A percentile compares a stretch with the other conserved stretches of the same genome.
Evolutionary conservation across 768 basidiomycete genomes (phyloP).

Genomic region (Pleurotus djamor): DNA sequence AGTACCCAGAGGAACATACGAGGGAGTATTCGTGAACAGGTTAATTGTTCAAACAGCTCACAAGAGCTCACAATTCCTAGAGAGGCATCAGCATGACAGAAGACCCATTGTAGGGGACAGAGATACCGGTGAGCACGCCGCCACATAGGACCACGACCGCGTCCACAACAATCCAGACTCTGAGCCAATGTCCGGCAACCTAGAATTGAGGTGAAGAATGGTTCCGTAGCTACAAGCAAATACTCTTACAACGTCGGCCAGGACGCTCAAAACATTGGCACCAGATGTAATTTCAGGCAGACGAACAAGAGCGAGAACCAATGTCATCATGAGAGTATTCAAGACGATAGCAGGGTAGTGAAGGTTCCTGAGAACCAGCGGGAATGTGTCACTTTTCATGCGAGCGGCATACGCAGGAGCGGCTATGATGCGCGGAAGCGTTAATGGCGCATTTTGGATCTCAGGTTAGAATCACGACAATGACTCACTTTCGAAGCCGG

Average conservation of each 20-base stretch:
- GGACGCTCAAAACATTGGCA: conserved; percentile 61
- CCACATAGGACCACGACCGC: conserved; percentile 72
- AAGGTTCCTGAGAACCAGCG: conserved; percentile 62
- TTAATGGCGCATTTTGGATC: too few relatives aligned
- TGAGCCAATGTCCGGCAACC: conserved; percentile 61
- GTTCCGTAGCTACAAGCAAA: too few relatives aligned
- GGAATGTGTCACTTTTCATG: conserved; percentile 54
- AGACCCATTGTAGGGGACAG: background rate
- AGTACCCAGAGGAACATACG: conserved; percentile 43
- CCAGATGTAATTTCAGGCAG: conserved; percentile 43
- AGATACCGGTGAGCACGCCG: conserved; percentile 63
- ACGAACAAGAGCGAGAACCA: conserved; percentile 61
- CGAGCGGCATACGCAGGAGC: conserved; percentile 64
- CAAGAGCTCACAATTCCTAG: conserved; percentile 37
- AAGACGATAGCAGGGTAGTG: conserved; percentile 58
- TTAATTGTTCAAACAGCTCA: conserved; percentile 55
- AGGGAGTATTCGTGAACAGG: conserved; percentile 62
- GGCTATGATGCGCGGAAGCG: conserved; percentile 27
- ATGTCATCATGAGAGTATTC: conserved; percentile 53
- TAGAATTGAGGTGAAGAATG: too few relatives aligned
- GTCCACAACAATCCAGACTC: conserved; percentile 62
- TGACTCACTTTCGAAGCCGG: conserved; percentile 64
- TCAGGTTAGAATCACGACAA: too few relatives aligned
- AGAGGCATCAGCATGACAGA: background rate
- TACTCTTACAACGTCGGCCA: conserved; percentile 58